Base-by-base conservation (phyloP, 2,329 filamentous ascomycete genomes). In the Hymenoscyphus infarciens region DNA sequence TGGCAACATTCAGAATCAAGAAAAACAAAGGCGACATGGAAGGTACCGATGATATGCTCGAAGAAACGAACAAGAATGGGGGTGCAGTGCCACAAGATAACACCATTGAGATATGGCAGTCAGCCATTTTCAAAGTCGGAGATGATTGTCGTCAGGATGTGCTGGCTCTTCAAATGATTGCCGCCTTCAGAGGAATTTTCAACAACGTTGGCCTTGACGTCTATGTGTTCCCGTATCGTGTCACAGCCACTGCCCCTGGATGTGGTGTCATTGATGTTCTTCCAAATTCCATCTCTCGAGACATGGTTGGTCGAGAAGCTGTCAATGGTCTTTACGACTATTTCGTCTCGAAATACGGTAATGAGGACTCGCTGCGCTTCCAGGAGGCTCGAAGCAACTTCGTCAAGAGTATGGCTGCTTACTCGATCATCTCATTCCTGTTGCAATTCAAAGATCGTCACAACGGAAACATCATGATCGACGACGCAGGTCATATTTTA, bases 401-500 rank as follows among this genome's bases (percentile, higher is more conserved):
- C 74, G 93, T 99, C 77, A 99, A 99, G 80, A 95, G 90, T 74
- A 98, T 99, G 95, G 95, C 96, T 0, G 96, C 95, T 13, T 99
- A 99, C 80, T 96, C 91, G 19, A 89, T 99, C 72, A 98, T 99
- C 68, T 96, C 92, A 0, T 99, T 96, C 79, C 82, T 99, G 15
- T 81, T 99, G 42, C 96, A 99, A 73, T 98, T 99, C 87, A 99
- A 99, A 77, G 95, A 99, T 75, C 88, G 95, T 2, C 95, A 99
- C 79, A 99, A 99, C 76, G 95, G 95, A 66, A 99, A 99, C 80
- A 99, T 99, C 80, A 99, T 99, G 96, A 88, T 99, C 67, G 94
- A 99, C 75, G 94, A 97, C 72, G 91, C 90, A 0, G 95, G 96
- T 3, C 95, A 99, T 77, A 97, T 99, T 72, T 85, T 99, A 60